Evolutionary conservation across 495 filamentous ascomycete genomes (phyloP).

Genomic region (Neurospora sp.): DNA sequence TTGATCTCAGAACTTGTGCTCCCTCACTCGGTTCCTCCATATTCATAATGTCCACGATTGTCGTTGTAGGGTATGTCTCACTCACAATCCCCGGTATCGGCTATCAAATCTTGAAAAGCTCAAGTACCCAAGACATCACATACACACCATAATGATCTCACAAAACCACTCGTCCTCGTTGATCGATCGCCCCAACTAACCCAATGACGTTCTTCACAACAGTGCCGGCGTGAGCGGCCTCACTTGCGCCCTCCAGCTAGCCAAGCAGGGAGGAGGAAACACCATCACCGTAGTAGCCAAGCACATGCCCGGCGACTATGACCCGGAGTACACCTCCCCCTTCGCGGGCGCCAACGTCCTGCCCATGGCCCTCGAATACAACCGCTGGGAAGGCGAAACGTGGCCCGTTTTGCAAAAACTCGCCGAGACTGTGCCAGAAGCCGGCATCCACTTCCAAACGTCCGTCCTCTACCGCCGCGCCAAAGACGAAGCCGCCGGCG

Average conservation of each 20-base stretch:
- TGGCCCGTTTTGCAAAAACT: slow-evolving; percentile 59
- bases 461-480: slow-evolving; percentile 32
- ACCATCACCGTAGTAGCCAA: slow-evolving; percentile 76
- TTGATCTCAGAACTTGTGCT: neutral
- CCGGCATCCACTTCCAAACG: slow-evolving; percentile 78
- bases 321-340: slow-evolving; percentile 90
- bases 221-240: slow-evolving; percentile 89
- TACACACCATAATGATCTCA: neutral
- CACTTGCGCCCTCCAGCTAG: slow-evolving; percentile 79
- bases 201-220: slow-evolving; percentile 20
- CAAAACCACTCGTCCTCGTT: neutral
- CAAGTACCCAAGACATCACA: neutral
- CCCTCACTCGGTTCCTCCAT: neutral
- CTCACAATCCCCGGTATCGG: neutral
- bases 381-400: slow-evolving; percentile 53
- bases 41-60: neutral
- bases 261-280: slow-evolving; percentile 49
- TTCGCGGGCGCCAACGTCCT: slow-evolving; percentile 92
- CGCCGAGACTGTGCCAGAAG: slow-evolving; percentile 65
- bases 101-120: neutral
- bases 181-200: neutral
- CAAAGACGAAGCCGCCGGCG: slow-evolving; percentile 21
- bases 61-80: neutral
- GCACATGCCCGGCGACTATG: slow-evolving; percentile 98
- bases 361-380: slow-evolving; percentile 41